Evolutionary conservation across 345 rosid species (phyloP).

Genomic region (Sisymbrium irio): DNA sequence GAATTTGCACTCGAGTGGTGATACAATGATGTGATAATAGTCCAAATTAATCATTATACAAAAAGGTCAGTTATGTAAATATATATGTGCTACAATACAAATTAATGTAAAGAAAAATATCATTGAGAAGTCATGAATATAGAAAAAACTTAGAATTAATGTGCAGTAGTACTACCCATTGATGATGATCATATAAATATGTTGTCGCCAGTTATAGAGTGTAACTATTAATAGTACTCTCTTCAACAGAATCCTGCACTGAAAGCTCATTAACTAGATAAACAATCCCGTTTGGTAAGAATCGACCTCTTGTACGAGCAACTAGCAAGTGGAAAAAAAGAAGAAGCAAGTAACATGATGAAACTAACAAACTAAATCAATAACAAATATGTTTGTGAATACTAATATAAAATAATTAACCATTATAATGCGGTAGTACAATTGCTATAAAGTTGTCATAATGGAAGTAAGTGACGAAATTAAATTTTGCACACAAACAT

Average conservation of each 20-base stretch:
- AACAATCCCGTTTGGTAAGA: background rate
- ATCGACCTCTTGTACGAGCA: background rate
- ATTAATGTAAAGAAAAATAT: background rate
- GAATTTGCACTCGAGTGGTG: background rate
- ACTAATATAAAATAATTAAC: background rate
- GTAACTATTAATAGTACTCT: background rate
- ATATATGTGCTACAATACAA: background rate
- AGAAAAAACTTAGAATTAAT: background rate
- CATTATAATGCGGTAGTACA: background rate
- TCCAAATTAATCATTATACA: background rate
- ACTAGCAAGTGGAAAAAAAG: background rate
- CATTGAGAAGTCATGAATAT: background rate
- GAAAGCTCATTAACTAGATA: background rate
- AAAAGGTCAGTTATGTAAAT: background rate
- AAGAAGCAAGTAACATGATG: background rate
- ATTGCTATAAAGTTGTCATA: conserved; percentile 14
- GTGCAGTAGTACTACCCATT: background rate
- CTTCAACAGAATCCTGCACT: background rate
- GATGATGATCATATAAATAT: conserved; percentile 1
- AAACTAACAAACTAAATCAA: background rate
- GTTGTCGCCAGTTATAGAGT: conserved; percentile 4
- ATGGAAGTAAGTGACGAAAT: conserved; percentile 17
- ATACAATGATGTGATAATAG: background rate
- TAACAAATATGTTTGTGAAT: background rate
- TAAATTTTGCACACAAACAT: conserved; percentile 25